Percentiles rank a stretch among this genome's conserved stretches.
These are phyloP conservation scores for Sporothrix mexicana DNA, from an alignment of 2,329 filamentous ascomycete genomes.

Conservation along the genomic window DNA sequence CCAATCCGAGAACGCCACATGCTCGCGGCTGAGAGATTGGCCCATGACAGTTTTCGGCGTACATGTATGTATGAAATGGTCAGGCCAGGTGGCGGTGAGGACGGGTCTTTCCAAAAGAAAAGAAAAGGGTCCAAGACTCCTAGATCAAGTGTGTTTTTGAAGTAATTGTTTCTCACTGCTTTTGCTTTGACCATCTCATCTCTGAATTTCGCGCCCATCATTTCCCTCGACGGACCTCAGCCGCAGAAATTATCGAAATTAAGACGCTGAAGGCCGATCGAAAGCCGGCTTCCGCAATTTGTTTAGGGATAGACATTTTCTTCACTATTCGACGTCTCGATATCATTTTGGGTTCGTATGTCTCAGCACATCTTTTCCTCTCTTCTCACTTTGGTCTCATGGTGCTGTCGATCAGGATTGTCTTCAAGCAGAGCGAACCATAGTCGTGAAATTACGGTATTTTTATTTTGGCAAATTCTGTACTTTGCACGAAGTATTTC, in stretches of 20 bases:
- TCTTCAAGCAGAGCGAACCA: constrained; percentile 4
- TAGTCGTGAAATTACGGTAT: constrained; percentile 9
- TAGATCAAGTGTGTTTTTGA: neutral
- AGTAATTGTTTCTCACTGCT: neutral
- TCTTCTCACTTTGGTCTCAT: neutral
- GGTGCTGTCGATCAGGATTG: constrained; percentile 15
- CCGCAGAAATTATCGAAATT: constrained; percentile 1
- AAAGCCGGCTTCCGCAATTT: neutral
- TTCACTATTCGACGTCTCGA: constrained; percentile 1
- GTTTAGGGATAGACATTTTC: neutral
- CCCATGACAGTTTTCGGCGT: constrained; percentile 6
- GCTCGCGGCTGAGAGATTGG: constrained; percentile 2
- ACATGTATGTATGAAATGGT: neutral
- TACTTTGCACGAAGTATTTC: neutral
- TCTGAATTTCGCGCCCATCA: neutral
- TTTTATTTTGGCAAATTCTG: neutral
- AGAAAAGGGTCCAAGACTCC: neutral
- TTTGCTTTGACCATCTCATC: neutral
- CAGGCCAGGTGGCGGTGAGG: constrained; percentile 9
- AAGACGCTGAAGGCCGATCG: neutral
- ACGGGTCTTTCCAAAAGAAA: neutral
- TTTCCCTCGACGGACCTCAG: neutral
- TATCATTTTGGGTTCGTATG: neutral
- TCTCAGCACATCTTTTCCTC: neutral
- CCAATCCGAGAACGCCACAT: constrained; percentile 23